Conservation (phyloP, 2,329 filamentous ascomycete genomes). For the Metarhizium sp. region DNA sequence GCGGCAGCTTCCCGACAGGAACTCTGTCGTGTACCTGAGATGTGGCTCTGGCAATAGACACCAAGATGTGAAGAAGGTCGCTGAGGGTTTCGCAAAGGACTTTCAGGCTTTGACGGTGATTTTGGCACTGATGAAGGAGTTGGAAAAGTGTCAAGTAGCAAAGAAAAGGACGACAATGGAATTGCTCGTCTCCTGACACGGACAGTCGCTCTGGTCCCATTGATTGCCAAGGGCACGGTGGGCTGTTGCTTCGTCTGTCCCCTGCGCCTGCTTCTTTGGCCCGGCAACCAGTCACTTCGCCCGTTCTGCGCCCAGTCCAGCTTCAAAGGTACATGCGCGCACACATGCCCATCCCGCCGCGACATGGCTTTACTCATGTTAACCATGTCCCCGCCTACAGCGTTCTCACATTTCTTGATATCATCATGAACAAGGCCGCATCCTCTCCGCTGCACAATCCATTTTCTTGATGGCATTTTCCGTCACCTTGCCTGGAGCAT, state of each 20-base stretch:
- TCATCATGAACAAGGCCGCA: too few species aligned
- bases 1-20: background rate
- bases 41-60: background rate
- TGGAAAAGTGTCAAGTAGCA: background rate
- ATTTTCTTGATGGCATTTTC: too few species aligned
- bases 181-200: constrained; percentile 3
- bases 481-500: too few species aligned
- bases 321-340: too few species aligned
- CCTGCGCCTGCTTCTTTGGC: background rate
- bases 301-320: background rate
- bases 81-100: background rate
- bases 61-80: background rate
- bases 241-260: background rate
- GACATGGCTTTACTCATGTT: too few species aligned
- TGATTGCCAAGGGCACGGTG: background rate
- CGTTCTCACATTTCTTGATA: too few species aligned
- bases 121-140: background rate
- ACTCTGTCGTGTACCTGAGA: background rate
- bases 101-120: background rate
- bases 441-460: too few species aligned
- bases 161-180: background rate
- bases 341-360: too few species aligned
- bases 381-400: too few species aligned
- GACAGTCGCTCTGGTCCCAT: background rate
- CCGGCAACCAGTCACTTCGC: background rate